Evolutionary conservation across 2,329 filamentous ascomycete species (phyloP), one percentile per base, ranked within the genome.

Genomic region (Zasmidium angulare): DNA sequence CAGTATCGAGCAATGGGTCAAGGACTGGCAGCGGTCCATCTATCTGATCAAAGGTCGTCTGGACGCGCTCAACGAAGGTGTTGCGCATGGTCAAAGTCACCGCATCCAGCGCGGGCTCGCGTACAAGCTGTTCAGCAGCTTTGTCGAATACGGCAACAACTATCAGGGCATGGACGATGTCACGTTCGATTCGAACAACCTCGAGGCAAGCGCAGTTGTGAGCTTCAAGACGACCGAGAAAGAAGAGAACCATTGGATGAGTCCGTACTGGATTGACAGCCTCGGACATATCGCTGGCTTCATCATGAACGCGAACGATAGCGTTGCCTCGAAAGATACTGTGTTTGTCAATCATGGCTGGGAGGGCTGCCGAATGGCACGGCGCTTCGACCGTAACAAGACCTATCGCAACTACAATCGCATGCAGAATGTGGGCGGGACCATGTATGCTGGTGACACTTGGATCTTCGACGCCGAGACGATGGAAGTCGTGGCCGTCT

Each of bases 261-360:
- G 59, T 7, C 65, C 65, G 4, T 71, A 73, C 64, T 72, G 68
- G 55, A 77, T 76, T 40, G 76, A 78, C 66, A 72, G 72, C 50
- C 64, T 74, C 11, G 68, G 69, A 22, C 72, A 75, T 50, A 56
- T 76, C 2, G 71, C 22, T 20, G 57, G 57, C 23, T 59, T 55
- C 23, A 46, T 55, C 24, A 59, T 59, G 57, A 57, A 57, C 69
- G 22, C 65, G 4, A 75, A 75, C 50, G 65, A 19, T n/a, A 21
- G 40, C 24, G 36, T 21, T 21, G 24, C 36, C 7, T 36, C 14
- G n/a, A 22, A 29, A 10, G 21, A 46, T 7, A 6, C 21, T 2
- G 46, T 50, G n/a, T 56, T 50, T 29, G 20, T 56, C 46, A 56
- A 56, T 20, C 73, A 73, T 1, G 71, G 72, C 1, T 73, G 70